These are phyloP conservation scores for Lotus japonicus DNA, from an alignment of 306 rosid genomes.

Conservation along the genomic window DNA sequence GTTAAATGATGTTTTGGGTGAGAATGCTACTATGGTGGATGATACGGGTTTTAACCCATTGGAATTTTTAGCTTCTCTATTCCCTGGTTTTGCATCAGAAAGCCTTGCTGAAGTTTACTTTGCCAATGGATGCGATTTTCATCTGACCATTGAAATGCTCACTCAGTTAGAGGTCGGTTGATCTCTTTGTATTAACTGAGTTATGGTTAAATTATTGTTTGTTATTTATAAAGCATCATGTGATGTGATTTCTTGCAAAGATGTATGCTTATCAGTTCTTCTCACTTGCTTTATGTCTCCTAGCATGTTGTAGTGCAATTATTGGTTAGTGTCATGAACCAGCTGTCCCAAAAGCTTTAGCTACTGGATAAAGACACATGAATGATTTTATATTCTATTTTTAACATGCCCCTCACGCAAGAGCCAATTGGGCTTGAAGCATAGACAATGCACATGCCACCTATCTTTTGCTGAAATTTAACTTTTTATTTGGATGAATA, in stretches of 20 bases:
- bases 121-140: conserved; percentile 75
- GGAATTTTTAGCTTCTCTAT: conserved; percentile 73
- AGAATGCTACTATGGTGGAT: conserved; percentile 42
- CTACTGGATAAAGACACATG: no score
- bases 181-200: neutral
- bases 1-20: conserved; percentile 54
- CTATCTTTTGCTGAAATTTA: no score
- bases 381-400: no score
- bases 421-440: no score
- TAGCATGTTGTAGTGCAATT: conserved; percentile 18
- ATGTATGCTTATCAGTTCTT: neutral
- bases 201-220: conserved; percentile 5
- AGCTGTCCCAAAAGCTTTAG: no score
- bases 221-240: neutral
- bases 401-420: no score
- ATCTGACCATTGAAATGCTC: conserved; percentile 86
- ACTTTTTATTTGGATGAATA: no score
- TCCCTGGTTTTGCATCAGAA: conserved; percentile 91
- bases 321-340: neutral
- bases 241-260: neutral
- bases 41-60: conserved; percentile 65
- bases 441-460: no score
- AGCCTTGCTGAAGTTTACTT: conserved; percentile 88
- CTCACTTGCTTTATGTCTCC: neutral
- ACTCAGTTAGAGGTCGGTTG: conserved; percentile 85